Evolutionary conservation across 1,284 basidiomycete species (phyloP), one percentile per base, ranked within the genome.

Genomic region (Ceratorhiza oryzae-sativae): DNA sequence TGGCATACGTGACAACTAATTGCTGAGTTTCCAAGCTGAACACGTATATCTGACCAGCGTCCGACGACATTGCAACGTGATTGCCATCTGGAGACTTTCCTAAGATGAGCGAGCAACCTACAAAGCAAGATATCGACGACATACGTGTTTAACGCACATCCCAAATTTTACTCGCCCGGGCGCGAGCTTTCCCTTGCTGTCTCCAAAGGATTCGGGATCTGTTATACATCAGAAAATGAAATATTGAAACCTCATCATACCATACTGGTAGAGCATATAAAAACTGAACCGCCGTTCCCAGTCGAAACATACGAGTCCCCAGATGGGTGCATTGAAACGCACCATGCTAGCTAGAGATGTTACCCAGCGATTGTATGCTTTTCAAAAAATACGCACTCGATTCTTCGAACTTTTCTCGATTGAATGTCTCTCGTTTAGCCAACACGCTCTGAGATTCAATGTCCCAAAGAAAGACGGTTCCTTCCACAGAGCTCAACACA

Each of bases 31-130:
- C 88, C 48, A 90, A 78, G 79, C 95, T 93, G 75, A 94, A 90
- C 46, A 95, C 83, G 79, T 86, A 90, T 63, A 95, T 89, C 77
- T 94, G 90, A 18, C 94, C 94, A 1, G 86, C 85, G 79, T 95
- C 93, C 3, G 88, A 87, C 4, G 91, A 87, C 75, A 95, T 84
- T 8, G 92, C 93, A 51, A 96, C 80, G 41, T 88, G 86, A 73
- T 85, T 84, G 27, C 93, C 94, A 77, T 95, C 92, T 8, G 93
- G 93, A 73, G 92, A 94, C 94, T 95, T 76, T 34, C 3, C 49
- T 45, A 30, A 45, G 12, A n/a, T 60, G 23, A 56, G 39, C 10
- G 46, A 60, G 25, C 53, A 15, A 32, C 32, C 62, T 25, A 72
- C 34, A 48, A 5, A 48, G n/a, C 70, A 56, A 55, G 51, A 73